phyloP scores from a whole-genome alignment of 73 alveolate species.

The Paramecium sonneborni region DNA sequence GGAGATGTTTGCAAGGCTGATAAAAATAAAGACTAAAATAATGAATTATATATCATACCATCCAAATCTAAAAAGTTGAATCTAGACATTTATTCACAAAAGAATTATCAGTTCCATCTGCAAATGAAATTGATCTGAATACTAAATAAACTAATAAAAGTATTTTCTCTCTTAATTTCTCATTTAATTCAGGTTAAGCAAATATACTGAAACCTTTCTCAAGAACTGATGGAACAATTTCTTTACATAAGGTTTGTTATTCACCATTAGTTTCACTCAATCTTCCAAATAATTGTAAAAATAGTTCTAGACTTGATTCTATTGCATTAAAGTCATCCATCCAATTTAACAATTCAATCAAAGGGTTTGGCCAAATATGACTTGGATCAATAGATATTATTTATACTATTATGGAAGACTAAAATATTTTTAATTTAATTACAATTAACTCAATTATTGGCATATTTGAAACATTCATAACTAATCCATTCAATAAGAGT shows the following conservation, averaged over 20 bases:
- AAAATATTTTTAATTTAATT: background rate
- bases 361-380: conserved; percentile 43
- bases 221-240: background rate
- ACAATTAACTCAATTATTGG: conserved; percentile 56
- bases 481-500: conserved; percentile 52
- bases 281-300: conserved; percentile 26
- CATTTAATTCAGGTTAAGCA: conserved; percentile 30
- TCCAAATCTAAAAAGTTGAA: conserved; percentile 57
- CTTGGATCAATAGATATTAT: background rate
- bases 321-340: conserved; percentile 45
- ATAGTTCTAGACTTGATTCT: conserved; percentile 26
- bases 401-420: conserved; percentile 29
- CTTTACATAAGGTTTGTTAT: background rate
- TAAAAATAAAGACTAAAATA: conserved; percentile 17
- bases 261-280: conserved; percentile 12
- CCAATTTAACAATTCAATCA: conserved; percentile 40
- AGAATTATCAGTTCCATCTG: conserved; percentile 62
- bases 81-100: conserved; percentile 55
- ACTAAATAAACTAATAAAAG: conserved; percentile 49
- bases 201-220: conserved; percentile 47
- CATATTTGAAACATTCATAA: conserved; percentile 63
- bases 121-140: conserved; percentile 59
- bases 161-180: conserved; percentile 48
- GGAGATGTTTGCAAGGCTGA: conserved; percentile 59
- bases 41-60: background rate